Percentiles rank a stretch among this genome's conserved stretches.
These are phyloP conservation scores for Gardenia jasminoides DNA, from an alignment of 257 asterid species.

Conservation along the genomic window DNA sequence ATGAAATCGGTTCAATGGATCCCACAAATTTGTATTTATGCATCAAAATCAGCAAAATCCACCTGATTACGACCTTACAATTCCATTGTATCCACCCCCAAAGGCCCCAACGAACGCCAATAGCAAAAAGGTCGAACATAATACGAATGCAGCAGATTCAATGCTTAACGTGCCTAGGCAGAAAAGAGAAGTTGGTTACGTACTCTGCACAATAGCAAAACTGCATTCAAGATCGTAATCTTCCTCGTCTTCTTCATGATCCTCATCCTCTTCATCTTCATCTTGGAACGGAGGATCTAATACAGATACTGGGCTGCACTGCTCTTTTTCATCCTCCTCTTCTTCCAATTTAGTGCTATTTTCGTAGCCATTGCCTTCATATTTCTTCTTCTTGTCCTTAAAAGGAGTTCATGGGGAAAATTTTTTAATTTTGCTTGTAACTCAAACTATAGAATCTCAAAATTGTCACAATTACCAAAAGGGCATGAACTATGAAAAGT, in stretches of 20 bases:
- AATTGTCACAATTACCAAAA: not conserved
- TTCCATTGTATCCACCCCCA: not conserved
- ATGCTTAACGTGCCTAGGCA: slow-evolving; percentile 1
- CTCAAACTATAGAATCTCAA: not conserved
- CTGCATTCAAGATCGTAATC: slow-evolving; percentile 55
- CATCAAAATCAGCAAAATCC: slow-evolving; percentile 16
- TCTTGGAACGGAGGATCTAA: slow-evolving; percentile 69
- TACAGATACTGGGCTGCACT: slow-evolving; percentile 80
- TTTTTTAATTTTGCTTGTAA: not conserved
- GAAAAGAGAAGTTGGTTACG: slow-evolving; percentile 22
- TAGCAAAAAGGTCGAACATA: slow-evolving; percentile 17
- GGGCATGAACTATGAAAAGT: slow-evolving; percentile 11
- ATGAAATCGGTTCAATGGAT: slow-evolving; percentile 8
- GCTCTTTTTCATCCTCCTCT: slow-evolving; percentile 71
- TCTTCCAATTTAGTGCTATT: slow-evolving; percentile 1
- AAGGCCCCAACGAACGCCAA: not conserved
- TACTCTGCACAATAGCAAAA: slow-evolving; percentile 76
- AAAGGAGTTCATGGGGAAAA: not conserved
- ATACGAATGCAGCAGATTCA: slow-evolving; percentile 6
- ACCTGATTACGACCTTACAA: slow-evolving; percentile 4
- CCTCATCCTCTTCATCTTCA: slow-evolving; percentile 46
- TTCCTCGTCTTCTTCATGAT: slow-evolving; percentile 24
- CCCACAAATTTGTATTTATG: slow-evolving; percentile 2
- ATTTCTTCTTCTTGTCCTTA: slow-evolving; percentile 18
- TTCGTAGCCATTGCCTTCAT: slow-evolving; percentile 19